Percentiles rank a stretch among this genome's conserved stretches.
Conservation (phyloP, 2,329 filamentous ascomycete genomes). For the Westerdykella ornata region DNA sequence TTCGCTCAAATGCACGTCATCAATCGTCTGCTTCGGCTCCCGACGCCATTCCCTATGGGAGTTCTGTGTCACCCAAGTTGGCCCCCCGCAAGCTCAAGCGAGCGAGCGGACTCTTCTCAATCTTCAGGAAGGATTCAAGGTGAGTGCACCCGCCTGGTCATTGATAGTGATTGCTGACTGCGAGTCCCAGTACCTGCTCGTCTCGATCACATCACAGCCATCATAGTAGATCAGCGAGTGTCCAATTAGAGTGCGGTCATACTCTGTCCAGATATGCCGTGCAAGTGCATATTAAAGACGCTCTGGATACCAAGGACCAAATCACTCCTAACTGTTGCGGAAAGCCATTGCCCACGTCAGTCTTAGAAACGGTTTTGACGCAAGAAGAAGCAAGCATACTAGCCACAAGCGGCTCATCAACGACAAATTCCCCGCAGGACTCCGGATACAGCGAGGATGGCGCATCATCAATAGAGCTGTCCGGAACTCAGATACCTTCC, state of each 20-base stretch:
- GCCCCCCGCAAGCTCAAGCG: slow-evolving; percentile 22
- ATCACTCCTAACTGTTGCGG: slow-evolving; percentile 38
- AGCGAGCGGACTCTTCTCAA: slow-evolving; percentile 21
- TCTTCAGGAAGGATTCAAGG: slow-evolving; percentile 30
- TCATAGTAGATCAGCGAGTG: slow-evolving; percentile 18
- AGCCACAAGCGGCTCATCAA: slow-evolving; percentile 8
- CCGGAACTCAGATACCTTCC: slow-evolving; percentile 5
- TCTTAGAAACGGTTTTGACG: slow-evolving; percentile 37
- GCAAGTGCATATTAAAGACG: slow-evolving; percentile 32
- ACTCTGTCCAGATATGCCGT: slow-evolving; percentile 23
- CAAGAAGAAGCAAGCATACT: slow-evolving; percentile 35
- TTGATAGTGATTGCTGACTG: slow-evolving; percentile 12
- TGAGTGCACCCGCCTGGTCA: slow-evolving; percentile 7
- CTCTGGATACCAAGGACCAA: slow-evolving; percentile 24
- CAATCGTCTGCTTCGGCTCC: slow-evolving; percentile 22
- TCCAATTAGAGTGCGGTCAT: slow-evolving; percentile 29
- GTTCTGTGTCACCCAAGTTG: slow-evolving; percentile 12
- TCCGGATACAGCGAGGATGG: slow-evolving; percentile 26
- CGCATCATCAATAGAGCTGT: slow-evolving; percentile 17
- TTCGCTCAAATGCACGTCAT: slow-evolving; percentile 13
- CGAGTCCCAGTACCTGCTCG: slow-evolving; percentile 17
- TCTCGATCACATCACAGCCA: slow-evolving; percentile 21
- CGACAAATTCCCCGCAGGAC: slow-evolving; percentile 14
- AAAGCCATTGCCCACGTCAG: slow-evolving; percentile 33
- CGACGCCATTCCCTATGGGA: slow-evolving; percentile 11